Conservation (phyloP, 805 yeast genomes). For the Zygoascus bituminiphila region DNA sequence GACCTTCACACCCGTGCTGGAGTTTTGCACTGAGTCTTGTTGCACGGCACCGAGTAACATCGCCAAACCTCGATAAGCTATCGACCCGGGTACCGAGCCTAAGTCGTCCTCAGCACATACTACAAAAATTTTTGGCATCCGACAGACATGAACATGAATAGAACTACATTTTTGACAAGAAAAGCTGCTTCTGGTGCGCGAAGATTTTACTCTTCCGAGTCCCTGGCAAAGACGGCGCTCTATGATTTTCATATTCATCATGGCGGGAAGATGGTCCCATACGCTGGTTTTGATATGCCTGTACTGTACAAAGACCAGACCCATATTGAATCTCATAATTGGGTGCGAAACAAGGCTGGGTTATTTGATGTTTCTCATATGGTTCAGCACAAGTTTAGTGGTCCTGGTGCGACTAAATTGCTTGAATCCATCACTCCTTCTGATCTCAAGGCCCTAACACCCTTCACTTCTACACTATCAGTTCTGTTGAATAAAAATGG, state of each 20-base stretch:
- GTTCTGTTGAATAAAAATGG: constrained; percentile 70
- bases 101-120: background rate
- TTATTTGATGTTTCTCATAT: constrained; percentile 95
- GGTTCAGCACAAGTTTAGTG: constrained; percentile 80
- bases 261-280: constrained; percentile 90
- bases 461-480: constrained; percentile 62
- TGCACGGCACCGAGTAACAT: background rate
- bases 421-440: constrained; percentile 83
- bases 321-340: constrained; percentile 87
- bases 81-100: background rate
- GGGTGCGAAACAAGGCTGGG: constrained; percentile 87
- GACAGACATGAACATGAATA: background rate
- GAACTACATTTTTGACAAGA: background rate
- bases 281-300: constrained; percentile 97
- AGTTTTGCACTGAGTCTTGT: background rate
- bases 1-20: background rate
- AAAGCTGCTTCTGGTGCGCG: background rate
- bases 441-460: constrained; percentile 52
- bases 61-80: background rate
- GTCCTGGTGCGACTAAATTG: constrained; percentile 57
- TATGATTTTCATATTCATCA: constrained; percentile 67
- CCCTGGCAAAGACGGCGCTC: constrained; percentile 56
- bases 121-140: background rate
- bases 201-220: constrained; percentile 13
- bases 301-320: constrained; percentile 76